Percentiles rank a stretch among this genome's conserved stretches.
Conservation (phyloP, 2,329 filamentous ascomycete species). For the Penicillium sp. region DNA sequence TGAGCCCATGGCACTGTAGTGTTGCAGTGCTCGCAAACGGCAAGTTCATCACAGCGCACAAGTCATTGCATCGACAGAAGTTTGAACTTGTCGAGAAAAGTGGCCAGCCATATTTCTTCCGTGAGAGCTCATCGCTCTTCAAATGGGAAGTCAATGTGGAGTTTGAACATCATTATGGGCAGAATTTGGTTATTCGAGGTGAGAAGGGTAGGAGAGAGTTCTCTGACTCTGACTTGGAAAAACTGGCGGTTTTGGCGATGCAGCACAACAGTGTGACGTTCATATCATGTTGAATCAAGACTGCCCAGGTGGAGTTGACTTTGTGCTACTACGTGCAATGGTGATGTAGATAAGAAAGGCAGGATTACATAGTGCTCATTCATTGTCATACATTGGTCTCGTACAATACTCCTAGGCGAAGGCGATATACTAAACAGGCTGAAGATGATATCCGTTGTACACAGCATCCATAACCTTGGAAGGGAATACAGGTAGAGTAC, state of each 20-base stretch:
- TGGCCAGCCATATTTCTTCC: constrained; percentile 6
- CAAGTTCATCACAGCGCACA: constrained; percentile 9
- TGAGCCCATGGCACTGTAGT: constrained; percentile 12
- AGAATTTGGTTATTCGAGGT: neutral
- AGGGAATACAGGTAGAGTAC: no score
- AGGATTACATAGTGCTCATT: no score
- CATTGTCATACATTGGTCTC: no score
- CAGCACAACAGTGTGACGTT: constrained; percentile 3
- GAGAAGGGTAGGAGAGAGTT: neutral
- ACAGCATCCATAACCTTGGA: no score
- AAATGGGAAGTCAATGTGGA: constrained; percentile 1
- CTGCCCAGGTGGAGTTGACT: neutral
- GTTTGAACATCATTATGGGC: constrained; percentile 4
- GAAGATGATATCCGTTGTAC: no score
- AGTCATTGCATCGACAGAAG: constrained; percentile 1
- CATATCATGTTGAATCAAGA: neutral
- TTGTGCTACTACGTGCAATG: no score
- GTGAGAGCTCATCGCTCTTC: constrained; percentile 6
- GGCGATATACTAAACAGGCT: no score
- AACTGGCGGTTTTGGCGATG: constrained; percentile 6
- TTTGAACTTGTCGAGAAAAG: constrained; percentile 4
- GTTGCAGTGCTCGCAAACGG: constrained; percentile 3
- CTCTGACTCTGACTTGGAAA: constrained; percentile 7
- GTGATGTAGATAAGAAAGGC: neutral
- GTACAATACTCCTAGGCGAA: no score